Base-by-base conservation (phyloP, 371 early-diverging fungal species). In the Actinomortierella wolfii region DNA sequence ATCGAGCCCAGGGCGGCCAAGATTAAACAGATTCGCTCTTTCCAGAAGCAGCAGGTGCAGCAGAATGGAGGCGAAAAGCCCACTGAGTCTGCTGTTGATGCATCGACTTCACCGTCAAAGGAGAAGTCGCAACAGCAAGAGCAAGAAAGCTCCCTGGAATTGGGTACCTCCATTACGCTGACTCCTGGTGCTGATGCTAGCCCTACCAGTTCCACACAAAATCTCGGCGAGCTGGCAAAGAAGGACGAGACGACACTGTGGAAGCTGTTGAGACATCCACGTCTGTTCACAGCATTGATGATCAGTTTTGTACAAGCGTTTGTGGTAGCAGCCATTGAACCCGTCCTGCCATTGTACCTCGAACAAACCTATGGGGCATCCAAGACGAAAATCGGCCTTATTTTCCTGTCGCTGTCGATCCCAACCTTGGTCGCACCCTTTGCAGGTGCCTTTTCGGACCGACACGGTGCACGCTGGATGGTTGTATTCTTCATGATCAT, bases 261-360 rank as follows among this genome's bases (percentile, higher is more conserved):
- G 5, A 47, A 56, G 1, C 43, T 69, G 3, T 18, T 69, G 51
- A 48, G 29, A 11, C 64, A 54, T 49, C 64, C 56, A 34, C 70
- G 70, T 5, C 46, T 69, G n/a, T 8, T 54, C 17, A 69, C 70
- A 0, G 60, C 64, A 0, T 40, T 69, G 34, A 15, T 57, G 13
- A 57, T 69, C 61, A 64, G 70, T 54, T 69, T 69, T 25, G 46
- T 59, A 14, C 48, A 69, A 6, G 70, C 64, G 0, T 69, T 69
- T 41, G 59, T 64, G 18, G 24, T 69, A 41, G 59, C 70, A 52
- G 67, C 64, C 2, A 17, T 68, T 4, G 76, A 86, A 76, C 82
- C 86, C 17, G 81, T 83, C 1, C 21, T 86, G 47, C 78, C 86
- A 13, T 70, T 84, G 75, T 77, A 79, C 23, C 55, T 86, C 18